These are phyloP conservation scores for Coemansia sp. DNA, from an alignment of 192 early-diverging fungal species.

Conservation along the genomic window DNA sequence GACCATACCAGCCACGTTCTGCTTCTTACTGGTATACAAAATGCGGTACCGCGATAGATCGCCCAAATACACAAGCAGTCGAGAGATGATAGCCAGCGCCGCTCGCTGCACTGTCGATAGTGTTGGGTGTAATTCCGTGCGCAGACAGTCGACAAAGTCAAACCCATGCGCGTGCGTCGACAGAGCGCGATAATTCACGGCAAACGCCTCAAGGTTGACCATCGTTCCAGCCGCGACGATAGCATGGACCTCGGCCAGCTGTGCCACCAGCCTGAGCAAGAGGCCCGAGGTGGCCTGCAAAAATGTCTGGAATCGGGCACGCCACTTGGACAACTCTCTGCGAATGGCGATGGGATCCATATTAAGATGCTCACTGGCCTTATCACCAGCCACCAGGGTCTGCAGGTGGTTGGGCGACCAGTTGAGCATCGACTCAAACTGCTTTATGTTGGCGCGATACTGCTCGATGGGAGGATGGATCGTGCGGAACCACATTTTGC, in stretches of 20 bases:
- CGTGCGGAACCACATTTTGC: conserved; percentile 49
- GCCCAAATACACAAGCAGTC: conserved; percentile 42
- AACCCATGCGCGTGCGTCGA: conserved; percentile 32
- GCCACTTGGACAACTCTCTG: conserved; percentile 33
- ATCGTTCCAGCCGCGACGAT: conserved; percentile 21
- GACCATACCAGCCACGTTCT: conserved; percentile 3
- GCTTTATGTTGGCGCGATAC: conserved; percentile 47
- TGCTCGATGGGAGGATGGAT: conserved; percentile 49
- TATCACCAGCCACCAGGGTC: background rate
- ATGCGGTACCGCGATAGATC: conserved; percentile 49
- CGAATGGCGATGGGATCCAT: conserved; percentile 13
- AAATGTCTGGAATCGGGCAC: conserved; percentile 41
- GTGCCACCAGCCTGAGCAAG: conserved; percentile 32
- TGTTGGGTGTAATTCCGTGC: conserved; percentile 32
- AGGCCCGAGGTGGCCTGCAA: conserved; percentile 38
- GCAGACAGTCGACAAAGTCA: conserved; percentile 32
- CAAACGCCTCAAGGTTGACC: conserved; percentile 13
- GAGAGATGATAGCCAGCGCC: conserved; percentile 30
- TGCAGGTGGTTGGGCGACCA: conserved; percentile 6
- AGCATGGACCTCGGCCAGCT: conserved; percentile 36
- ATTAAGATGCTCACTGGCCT: background rate
- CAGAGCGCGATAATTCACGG: conserved; percentile 36
- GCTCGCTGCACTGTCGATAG: conserved; percentile 35
- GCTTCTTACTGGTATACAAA: conserved; percentile 32
- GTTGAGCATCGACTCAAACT: conserved; percentile 24